Evolutionary conservation across 2,329 filamentous ascomycete species (phyloP).

Genomic region (Colletotrichum tamarilloi): DNA sequence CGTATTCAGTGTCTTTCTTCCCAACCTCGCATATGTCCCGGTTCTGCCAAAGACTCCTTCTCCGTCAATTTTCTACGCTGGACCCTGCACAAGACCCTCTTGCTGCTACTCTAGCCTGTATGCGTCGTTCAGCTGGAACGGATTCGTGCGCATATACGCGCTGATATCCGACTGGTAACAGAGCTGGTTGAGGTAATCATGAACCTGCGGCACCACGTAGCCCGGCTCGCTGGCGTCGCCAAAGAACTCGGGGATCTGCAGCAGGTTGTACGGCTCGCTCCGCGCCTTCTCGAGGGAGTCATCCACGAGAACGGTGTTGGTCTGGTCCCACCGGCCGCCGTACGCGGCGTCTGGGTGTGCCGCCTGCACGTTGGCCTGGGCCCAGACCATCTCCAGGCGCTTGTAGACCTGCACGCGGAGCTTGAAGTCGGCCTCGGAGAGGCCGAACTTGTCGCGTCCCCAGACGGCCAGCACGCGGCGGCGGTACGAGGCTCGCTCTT

Average conservation of each 20-base stretch:
- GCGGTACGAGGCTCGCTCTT: conserved; percentile 54
- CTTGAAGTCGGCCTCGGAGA: conserved; percentile 73
- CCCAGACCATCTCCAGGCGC: conserved; percentile 80
- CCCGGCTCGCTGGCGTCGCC: conserved; percentile 54
- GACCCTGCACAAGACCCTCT: neutral
- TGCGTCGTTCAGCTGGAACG: conserved; percentile 56
- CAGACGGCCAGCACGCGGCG: conserved; percentile 75
- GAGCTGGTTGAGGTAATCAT: conserved; percentile 70
- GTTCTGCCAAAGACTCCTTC: neutral
- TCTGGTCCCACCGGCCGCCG: conserved; percentile 75
- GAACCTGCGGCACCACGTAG: conserved; percentile 66
- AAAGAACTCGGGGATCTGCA: conserved; percentile 83
- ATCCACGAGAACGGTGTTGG: conserved; percentile 90
- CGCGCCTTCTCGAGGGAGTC: conserved; percentile 84
- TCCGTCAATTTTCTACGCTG: neutral
- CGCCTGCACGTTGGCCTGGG: conserved; percentile 52
- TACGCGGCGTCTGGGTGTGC: conserved; percentile 55
- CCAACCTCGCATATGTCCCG: neutral
- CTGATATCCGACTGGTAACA: conserved; percentile 70
- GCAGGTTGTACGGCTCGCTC: conserved; percentile 84
- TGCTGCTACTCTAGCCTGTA: conserved; percentile 26
- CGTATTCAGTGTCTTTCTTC: neutral
- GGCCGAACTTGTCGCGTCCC: conserved; percentile 80
- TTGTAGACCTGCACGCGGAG: conserved; percentile 90
- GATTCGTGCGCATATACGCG: conserved; percentile 63